Conservation (phyloP, 2,329 filamentous ascomycete species). For the Sporothrix euskadiensis region DNA sequence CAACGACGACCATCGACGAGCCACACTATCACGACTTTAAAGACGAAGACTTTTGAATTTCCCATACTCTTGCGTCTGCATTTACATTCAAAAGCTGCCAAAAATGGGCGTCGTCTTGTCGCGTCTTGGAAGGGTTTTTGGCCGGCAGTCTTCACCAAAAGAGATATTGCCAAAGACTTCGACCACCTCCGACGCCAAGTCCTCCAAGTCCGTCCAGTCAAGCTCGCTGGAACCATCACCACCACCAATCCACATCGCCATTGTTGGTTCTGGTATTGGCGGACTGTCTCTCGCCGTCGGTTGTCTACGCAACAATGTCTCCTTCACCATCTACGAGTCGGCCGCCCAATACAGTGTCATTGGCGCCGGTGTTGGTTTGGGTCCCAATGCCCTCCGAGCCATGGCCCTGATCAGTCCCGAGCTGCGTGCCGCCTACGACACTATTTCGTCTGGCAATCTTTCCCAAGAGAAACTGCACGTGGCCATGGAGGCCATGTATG, state of each 20-base stretch:
- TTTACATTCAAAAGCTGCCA: too few species aligned
- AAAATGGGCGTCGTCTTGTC: not conserved
- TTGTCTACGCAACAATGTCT: constrained; percentile 39
- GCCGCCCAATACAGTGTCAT: constrained; percentile 40
- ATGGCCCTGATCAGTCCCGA: constrained; percentile 24
- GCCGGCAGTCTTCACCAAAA: not conserved
- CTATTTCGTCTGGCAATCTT: constrained; percentile 44
- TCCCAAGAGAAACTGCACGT: constrained; percentile 42
- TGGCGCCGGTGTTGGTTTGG: constrained; percentile 42
- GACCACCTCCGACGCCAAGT: not conserved
- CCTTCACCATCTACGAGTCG: constrained; percentile 42
- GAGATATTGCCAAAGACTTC: not conserved
- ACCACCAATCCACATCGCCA: constrained; percentile 41
- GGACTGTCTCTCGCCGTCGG: constrained; percentile 42
- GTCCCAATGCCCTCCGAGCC: constrained; percentile 40
- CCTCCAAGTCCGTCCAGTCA: not conserved
- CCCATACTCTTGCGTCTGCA: not conserved
- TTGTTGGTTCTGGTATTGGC: constrained; percentile 46
- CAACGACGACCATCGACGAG: not conserved
- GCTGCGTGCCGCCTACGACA: constrained; percentile 41
- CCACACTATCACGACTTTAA: not conserved
- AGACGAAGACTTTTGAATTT: not conserved
- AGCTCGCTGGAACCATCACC: not conserved
- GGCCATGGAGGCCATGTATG: constrained; percentile 45
- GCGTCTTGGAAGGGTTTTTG: not conserved